phyloP scores from a whole-genome alignment of 768 basidiomycete species.

The Pholiota conissans region DNA sequence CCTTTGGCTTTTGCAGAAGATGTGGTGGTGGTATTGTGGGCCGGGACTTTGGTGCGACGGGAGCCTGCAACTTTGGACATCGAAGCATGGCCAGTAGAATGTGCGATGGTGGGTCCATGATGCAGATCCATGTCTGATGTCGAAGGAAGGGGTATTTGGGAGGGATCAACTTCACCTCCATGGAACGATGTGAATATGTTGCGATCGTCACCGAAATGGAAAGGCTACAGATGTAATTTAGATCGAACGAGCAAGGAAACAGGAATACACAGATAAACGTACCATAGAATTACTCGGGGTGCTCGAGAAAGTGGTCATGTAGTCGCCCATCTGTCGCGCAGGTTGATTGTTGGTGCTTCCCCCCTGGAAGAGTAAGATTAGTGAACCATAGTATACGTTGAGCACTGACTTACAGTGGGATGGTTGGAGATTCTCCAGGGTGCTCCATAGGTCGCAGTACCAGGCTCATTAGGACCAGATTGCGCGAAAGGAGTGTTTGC shows the following conservation, averaged over 20 bases:
- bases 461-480: too few species aligned
- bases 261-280: background rate
- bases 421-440: too few species aligned
- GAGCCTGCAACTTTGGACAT: conserved; percentile 8
- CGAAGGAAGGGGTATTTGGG: background rate
- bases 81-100: conserved; percentile 3
- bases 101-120: conserved; percentile 6
- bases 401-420: too few species aligned
- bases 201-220: background rate
- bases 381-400: too few species aligned
- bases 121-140: conserved; percentile 5
- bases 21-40: background rate
- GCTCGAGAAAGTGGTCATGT: background rate
- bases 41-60: background rate
- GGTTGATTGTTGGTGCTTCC: too few species aligned
- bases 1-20: background rate
- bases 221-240: background rate
- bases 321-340: background rate
- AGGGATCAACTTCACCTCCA: background rate
- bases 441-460: too few species aligned
- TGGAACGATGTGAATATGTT: background rate
- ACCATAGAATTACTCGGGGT: background rate
- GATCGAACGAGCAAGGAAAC: background rate
- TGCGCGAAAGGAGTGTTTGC: background rate
- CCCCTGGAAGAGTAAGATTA: too few species aligned